These are phyloP conservation scores for Mycosarcoma maydis DNA, from an alignment of 1,284 basidiomycete species.

Conservation along the genomic window DNA sequence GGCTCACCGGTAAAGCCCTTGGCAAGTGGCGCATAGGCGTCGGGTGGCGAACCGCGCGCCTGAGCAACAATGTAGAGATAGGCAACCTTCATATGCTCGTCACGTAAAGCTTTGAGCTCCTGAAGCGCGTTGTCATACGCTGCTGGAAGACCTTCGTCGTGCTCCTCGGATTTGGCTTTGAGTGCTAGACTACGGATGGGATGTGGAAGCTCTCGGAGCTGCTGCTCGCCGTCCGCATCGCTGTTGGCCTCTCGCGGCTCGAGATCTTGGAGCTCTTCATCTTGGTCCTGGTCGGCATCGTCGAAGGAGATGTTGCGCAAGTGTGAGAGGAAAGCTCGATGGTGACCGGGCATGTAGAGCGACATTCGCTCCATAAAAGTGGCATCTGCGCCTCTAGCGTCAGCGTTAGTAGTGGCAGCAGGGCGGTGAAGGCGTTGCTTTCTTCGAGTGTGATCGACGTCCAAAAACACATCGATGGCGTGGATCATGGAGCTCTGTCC, in stretches of 20 bases:
- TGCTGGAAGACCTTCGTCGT: conserved; percentile 44
- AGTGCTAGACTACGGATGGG: conserved; percentile 57
- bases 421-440: conserved; percentile 42
- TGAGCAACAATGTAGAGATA: conserved; percentile 75
- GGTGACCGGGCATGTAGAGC: conserved; percentile 68
- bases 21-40: conserved; percentile 48
- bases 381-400: conserved; percentile 36
- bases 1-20: conserved; percentile 42
- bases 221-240: background rate
- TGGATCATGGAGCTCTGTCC: conserved; percentile 90
- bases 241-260: background rate
- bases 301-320: conserved; percentile 69
- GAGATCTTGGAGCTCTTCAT: background rate
- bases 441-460: conserved; percentile 74
- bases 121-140: conserved; percentile 78
- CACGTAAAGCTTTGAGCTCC: conserved; percentile 81
- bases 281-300: conserved; percentile 18
- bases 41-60: conserved; percentile 49
- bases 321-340: conserved; percentile 86
- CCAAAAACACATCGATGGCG: conserved; percentile 87
- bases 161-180: conserved; percentile 27
- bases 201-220: conserved; percentile 22
- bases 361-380: conserved; percentile 65
- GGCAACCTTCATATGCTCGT: conserved; percentile 87
- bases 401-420: conserved; percentile 7